Conservation (phyloP, 2,329 filamentous ascomycete species). For the Gaeumannomyces tritici region DNA sequence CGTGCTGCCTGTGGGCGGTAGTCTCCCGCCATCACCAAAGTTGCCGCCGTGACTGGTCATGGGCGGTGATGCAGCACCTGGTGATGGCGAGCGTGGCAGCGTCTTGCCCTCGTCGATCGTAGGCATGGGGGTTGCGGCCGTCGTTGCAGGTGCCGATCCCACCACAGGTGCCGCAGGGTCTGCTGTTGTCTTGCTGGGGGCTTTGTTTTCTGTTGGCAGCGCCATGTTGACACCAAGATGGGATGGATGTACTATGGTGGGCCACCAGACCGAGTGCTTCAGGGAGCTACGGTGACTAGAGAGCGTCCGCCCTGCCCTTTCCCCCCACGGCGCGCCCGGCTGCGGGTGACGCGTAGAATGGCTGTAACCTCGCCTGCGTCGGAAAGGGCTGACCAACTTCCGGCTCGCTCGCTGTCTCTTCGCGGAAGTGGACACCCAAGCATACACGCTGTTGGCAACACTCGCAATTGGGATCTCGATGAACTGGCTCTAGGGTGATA, state of each 20-base stretch:
- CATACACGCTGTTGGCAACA: not conserved
- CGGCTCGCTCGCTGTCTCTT: not conserved
- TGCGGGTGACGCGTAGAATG: not conserved
- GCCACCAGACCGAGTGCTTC: not conserved
- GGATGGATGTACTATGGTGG: not conserved
- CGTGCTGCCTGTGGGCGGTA: too few relatives aligned
- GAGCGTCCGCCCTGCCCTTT: not conserved
- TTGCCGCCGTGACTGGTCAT: too few relatives aligned
- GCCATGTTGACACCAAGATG: not conserved
- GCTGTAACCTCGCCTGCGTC: not conserved
- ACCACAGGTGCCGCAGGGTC: too few relatives aligned
- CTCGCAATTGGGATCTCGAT: not conserved
- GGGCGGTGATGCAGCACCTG: too few relatives aligned
- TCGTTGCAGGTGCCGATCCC: not conserved
- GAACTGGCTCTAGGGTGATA: not conserved
- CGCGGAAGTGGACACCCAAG: not conserved
- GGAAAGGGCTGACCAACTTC: not conserved
- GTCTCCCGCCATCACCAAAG: too few relatives aligned
- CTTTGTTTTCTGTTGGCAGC: not conserved
- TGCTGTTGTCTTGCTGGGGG: not conserved
- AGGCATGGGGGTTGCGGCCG: not conserved
- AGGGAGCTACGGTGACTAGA: not conserved
- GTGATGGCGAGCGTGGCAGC: not conserved
- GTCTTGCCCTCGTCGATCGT: constrained; percentile 4
- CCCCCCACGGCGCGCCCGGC: too few relatives aligned